A percentile compares a stretch with the other conserved stretches of the same genome.
Conservation (phyloP, 352 stramenopile genomes). For the Pythium utonaiense region DNA sequence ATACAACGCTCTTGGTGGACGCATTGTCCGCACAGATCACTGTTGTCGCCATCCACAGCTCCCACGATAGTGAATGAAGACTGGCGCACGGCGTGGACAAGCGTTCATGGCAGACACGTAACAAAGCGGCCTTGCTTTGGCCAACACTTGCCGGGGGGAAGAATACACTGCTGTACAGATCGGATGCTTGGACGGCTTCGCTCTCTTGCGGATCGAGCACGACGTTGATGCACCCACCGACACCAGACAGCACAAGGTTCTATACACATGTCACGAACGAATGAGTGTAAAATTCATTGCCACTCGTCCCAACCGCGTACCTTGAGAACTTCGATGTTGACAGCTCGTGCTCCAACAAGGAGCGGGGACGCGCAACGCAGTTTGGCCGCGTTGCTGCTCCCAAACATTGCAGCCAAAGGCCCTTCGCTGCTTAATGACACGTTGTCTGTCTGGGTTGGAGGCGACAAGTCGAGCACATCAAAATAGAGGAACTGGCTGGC, state of each 20-base stretch:
- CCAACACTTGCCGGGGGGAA: background rate
- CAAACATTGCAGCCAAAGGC: constrained; percentile 5
- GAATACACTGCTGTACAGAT: constrained; percentile 3
- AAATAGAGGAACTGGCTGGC: constrained; percentile 34
- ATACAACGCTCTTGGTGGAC: background rate
- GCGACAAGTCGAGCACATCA: constrained; percentile 11
- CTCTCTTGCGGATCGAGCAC: constrained; percentile 11
- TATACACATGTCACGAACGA: too few relatives aligned
- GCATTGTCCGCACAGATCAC: background rate
- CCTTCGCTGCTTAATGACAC: background rate
- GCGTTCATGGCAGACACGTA: background rate
- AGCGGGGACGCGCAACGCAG: background rate
- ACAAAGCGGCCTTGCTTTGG: background rate
- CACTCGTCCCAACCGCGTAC: background rate
- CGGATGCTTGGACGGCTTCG: background rate
- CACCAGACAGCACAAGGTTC: constrained; percentile 6
- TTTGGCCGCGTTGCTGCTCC: background rate
- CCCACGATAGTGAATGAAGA: background rate
- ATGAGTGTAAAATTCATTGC: too few relatives aligned
- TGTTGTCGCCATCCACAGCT: background rate
- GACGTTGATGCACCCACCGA: constrained; percentile 4
- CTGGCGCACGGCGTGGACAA: background rate
- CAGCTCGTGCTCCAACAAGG: background rate
- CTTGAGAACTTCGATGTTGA: constrained; percentile 16
- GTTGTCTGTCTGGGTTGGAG: background rate